These are phyloP conservation scores for Cladophialophora chaetospira DNA, from an alignment of 2,329 filamentous ascomycete species.

Conservation along the genomic window DNA sequence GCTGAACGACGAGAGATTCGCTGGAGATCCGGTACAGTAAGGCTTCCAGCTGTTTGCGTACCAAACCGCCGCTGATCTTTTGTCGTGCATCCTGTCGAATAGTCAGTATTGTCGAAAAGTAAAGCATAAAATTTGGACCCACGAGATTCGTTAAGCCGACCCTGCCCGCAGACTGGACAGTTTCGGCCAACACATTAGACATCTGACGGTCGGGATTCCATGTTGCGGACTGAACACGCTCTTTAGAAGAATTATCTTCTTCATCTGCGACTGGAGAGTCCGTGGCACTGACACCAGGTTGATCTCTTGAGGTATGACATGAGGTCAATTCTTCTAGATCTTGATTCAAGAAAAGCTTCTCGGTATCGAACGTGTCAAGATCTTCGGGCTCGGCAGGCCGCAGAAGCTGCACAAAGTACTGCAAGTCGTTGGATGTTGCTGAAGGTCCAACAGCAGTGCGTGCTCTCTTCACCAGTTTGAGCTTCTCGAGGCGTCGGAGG, in stretches of 20 bases:
- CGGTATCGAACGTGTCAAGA: constrained; percentile 43
- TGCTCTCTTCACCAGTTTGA: constrained; percentile 50
- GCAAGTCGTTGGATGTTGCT: constrained; percentile 38
- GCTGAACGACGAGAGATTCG: constrained; percentile 61
- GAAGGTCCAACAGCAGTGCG: constrained; percentile 46
- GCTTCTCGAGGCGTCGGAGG: constrained; percentile 48
- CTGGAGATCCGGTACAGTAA: constrained; percentile 56
- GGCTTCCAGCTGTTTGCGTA: constrained; percentile 57
- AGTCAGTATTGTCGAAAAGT: constrained; percentile 4
- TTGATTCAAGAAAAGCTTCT: constrained; percentile 16
- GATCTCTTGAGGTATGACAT: constrained; percentile 16
- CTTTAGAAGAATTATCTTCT: constrained; percentile 12
- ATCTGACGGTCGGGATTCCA: constrained; percentile 59
- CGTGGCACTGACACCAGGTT: constrained; percentile 15
- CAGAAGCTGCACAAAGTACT: constrained; percentile 48
- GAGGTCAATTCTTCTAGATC: constrained; percentile 21
- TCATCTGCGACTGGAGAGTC: constrained; percentile 29
- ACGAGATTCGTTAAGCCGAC: constrained; percentile 54
- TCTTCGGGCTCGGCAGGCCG: constrained; percentile 46
- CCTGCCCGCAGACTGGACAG: constrained; percentile 50
- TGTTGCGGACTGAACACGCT: constrained; percentile 46
- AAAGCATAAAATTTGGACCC: not conserved
- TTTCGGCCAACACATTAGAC: constrained; percentile 55
- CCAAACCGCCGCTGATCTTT: constrained; percentile 55
- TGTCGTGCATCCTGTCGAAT: constrained; percentile 25